A percentile compares a stretch with the other conserved stretches of the same genome.
These are phyloP conservation scores for Paulownia fortunei DNA, from an alignment of 257 asterid genomes.

Conservation along the genomic window DNA sequence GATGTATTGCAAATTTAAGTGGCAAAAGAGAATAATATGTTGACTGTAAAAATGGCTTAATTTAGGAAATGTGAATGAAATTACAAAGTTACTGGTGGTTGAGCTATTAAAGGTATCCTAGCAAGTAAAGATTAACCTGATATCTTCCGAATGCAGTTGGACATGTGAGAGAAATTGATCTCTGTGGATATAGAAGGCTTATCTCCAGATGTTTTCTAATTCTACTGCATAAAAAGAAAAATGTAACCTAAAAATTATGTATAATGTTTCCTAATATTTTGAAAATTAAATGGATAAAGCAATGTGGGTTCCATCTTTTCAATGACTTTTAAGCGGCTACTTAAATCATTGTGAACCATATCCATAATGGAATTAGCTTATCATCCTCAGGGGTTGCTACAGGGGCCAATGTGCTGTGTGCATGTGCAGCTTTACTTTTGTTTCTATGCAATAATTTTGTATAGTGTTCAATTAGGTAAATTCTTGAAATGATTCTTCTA, in stretches of 20 bases:
- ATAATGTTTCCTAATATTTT: background rate
- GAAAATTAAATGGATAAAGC: background rate
- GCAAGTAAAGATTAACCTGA: background rate
- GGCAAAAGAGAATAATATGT: background rate
- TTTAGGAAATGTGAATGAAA: background rate
- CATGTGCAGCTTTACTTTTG: background rate
- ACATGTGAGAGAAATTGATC: background rate
- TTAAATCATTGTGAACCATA: background rate
- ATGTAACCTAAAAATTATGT: background rate
- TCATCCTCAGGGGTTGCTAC: background rate
- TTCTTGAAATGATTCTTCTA: constrained; percentile 24
- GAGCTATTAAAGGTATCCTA: background rate
- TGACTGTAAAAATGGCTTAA: background rate
- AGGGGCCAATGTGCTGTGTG: background rate
- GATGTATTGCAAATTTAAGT: background rate
- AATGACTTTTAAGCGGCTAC: background rate
- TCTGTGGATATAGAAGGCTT: background rate
- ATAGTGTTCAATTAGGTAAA: background rate
- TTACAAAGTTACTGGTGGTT: background rate
- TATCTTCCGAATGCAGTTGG: background rate
- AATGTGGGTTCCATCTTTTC: background rate
- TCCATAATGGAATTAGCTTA: background rate
- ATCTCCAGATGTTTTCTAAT: background rate
- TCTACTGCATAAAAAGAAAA: background rate
- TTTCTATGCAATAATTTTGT: background rate